Conservation (phyloP, 768 basidiomycete species). For the Atractiella rhizophila region DNA sequence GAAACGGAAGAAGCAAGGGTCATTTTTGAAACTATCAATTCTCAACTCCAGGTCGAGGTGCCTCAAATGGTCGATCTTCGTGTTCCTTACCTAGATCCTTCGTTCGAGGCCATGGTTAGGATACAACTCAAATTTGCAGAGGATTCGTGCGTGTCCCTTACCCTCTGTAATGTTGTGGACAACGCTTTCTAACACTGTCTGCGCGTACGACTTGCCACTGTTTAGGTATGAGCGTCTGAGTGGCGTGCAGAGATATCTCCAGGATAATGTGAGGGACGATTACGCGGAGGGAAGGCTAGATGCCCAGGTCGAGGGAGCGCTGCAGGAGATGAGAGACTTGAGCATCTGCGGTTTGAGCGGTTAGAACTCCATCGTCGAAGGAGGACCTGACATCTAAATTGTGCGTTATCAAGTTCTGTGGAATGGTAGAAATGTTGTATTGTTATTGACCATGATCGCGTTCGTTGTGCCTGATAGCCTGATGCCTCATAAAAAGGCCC, state of each 20-base stretch:
- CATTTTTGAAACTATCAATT: conserved; percentile 75
- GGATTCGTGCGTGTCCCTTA: conserved; percentile 16
- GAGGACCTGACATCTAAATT: too few relatives aligned
- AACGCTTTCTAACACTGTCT: not conserved
- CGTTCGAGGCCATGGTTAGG: conserved; percentile 85
- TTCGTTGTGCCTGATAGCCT: too few relatives aligned
- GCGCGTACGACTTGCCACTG: conserved; percentile 2
- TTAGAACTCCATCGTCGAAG: too few relatives aligned
- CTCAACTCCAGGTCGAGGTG: conserved; percentile 67
- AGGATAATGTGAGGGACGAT: conserved; percentile 68
- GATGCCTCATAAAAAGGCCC: too few relatives aligned
- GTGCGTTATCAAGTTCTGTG: too few relatives aligned
- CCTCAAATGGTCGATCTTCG: conserved; percentile 82
- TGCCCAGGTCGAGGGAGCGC: conserved; percentile 86
- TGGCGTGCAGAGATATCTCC: conserved; percentile 53
- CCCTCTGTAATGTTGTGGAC: not conserved
- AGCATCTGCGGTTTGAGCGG: conserved; percentile 35
- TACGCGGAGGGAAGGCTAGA: conserved; percentile 92
- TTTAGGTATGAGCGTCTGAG: conserved; percentile 82
- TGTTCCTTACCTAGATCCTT: conserved; percentile 93
- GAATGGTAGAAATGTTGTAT: too few relatives aligned
- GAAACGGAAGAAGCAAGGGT: conserved; percentile 88
- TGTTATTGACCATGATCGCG: too few relatives aligned
- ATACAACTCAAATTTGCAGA: conserved; percentile 23
- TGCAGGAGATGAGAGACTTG: conserved; percentile 88